Percentiles rank a stretch among this genome's conserved stretches.
phyloP scores from a whole-genome alignment of 768 basidiomycete genomes.

The Termitomyces eurrhizus region DNA sequence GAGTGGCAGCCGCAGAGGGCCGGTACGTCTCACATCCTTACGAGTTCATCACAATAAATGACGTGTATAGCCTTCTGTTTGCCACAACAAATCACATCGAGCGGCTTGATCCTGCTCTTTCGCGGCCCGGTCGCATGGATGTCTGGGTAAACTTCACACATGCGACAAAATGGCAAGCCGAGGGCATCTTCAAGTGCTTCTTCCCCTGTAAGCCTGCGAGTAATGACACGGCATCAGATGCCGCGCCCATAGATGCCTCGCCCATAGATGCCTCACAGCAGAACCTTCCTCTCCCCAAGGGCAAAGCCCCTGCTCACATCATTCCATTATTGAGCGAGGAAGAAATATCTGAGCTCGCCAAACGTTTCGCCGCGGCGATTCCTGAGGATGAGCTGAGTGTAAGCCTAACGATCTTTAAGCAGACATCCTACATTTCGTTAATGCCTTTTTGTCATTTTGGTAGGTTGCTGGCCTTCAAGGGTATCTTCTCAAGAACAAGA shows the following conservation, averaged over 20 bases:
- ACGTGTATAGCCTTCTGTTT: conserved; percentile 62
- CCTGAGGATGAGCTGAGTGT: conserved; percentile 89
- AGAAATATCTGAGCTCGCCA: conserved; percentile 75
- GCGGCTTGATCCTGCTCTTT: conserved; percentile 84
- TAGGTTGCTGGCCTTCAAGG: conserved; percentile 84
- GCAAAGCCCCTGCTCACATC: conserved; percentile 51
- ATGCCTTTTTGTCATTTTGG: conserved; percentile 2
- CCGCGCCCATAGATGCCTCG: conserved; percentile 15
- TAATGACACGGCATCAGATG: conserved; percentile 11
- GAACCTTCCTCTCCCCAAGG: conserved; percentile 65
- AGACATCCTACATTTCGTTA: background rate
- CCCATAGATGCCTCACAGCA: conserved; percentile 52
- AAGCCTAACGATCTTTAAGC: conserved; percentile 18
- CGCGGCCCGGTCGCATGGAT: conserved; percentile 87
- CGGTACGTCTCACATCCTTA: conserved; percentile 46
- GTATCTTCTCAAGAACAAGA: conserved; percentile 86
- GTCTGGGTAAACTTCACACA: conserved; percentile 91
- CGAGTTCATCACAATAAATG: conserved; percentile 7
- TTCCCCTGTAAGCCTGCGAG: conserved; percentile 63
- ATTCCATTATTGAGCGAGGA: conserved; percentile 71
- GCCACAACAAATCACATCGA: conserved; percentile 95
- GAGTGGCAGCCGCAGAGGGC: conserved; percentile 82
- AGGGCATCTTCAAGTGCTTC: conserved; percentile 92
- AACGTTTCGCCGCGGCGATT: conserved; percentile 76
- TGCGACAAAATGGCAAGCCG: conserved; percentile 90